These are phyloP conservation scores for Aspergillus sojae DNA, from an alignment of 2,329 filamentous ascomycete genomes.

Conservation along the genomic window DNA sequence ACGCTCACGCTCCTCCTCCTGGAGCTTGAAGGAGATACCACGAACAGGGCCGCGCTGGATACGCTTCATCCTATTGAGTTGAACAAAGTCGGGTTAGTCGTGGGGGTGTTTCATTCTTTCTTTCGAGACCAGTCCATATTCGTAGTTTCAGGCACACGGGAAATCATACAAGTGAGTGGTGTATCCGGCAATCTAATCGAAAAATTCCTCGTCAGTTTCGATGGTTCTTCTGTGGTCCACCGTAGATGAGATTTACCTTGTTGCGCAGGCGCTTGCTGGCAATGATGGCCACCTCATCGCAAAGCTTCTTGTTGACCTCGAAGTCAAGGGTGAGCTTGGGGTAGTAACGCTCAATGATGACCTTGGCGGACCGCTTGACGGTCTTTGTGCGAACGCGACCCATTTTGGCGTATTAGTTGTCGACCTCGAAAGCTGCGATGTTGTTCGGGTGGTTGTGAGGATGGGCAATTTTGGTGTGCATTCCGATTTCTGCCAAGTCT, in stretches of 20 bases:
- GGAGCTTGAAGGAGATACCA: conserved; percentile 99
- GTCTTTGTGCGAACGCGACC: conserved; percentile 59
- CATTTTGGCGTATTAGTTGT: conserved; percentile 48
- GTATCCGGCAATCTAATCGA: conserved; percentile 85
- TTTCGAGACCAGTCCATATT: neutral
- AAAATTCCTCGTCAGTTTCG: conserved; percentile 2
- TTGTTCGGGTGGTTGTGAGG: conserved; percentile 18
- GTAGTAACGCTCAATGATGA: conserved; percentile 99
- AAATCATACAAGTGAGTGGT: conserved; percentile 72
- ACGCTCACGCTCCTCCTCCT: conserved; percentile 99
- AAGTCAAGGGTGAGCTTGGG: conserved; percentile 98
- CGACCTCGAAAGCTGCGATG: conserved; percentile 13
- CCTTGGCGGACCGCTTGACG: conserved; percentile 90
- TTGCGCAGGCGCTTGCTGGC: conserved; percentile 98
- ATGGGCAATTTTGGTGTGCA: conserved; percentile 8
- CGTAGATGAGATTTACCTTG: conserved; percentile 70
- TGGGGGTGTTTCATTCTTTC: neutral
- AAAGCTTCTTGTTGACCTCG: conserved; percentile 99
- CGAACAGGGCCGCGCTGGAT: conserved; percentile 99
- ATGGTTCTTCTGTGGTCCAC: neutral
- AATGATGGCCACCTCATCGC: conserved; percentile 99
- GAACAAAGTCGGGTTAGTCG: conserved; percentile 4
- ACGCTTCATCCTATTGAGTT: conserved; percentile 77
- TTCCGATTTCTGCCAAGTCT: conserved; percentile 1
- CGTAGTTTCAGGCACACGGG: conserved; percentile 3